Evolutionary conservation across 1,284 basidiomycete genomes (phyloP).

Genomic region (Stygiomarasmius scandens): DNA sequence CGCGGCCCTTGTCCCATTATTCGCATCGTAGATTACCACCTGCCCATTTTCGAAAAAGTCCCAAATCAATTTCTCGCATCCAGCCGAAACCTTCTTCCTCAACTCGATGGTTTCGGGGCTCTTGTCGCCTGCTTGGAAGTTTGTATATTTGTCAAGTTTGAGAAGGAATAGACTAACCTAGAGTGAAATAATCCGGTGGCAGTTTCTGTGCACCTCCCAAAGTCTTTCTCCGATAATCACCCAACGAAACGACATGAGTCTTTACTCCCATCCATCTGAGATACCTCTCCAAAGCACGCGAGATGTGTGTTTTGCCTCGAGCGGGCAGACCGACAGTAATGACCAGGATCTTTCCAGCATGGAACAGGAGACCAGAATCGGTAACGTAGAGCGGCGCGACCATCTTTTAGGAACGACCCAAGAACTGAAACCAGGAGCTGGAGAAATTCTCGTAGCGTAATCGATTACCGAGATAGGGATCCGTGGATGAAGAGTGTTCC

Average conservation of each 20-base stretch:
- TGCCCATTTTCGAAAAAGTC: conserved; percentile 89
- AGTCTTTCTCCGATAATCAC: conserved; percentile 91
- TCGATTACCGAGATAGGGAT: too few relatives aligned
- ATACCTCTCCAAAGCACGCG: conserved; percentile 93
- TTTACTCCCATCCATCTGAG: conserved; percentile 98
- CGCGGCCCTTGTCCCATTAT: conserved; percentile 80
- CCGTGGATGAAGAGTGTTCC: too few relatives aligned
- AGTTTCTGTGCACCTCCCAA: conserved; percentile 88
- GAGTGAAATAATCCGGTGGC: conserved; percentile 90
- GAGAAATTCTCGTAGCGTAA: neutral
- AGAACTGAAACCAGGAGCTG: neutral
- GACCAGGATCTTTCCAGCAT: conserved; percentile 94
- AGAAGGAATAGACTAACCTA: conserved; percentile 50
- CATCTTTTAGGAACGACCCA: conserved; percentile 9
- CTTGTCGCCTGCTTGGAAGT: conserved; percentile 60
- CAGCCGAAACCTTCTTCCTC: conserved; percentile 72
- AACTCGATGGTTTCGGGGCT: conserved; percentile 79
- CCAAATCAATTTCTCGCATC: conserved; percentile 87
- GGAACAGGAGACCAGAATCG: conserved; percentile 83
- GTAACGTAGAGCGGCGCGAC: conserved; percentile 49
- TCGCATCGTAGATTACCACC: conserved; percentile 99
- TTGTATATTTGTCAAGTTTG: too few relatives aligned
- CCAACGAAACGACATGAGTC: conserved; percentile 91
- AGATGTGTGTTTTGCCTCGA: conserved; percentile 96
- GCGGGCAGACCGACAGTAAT: conserved; percentile 92